Base-by-base conservation (phyloP, 345 rosid genomes). In the Aegle marmelos region DNA sequence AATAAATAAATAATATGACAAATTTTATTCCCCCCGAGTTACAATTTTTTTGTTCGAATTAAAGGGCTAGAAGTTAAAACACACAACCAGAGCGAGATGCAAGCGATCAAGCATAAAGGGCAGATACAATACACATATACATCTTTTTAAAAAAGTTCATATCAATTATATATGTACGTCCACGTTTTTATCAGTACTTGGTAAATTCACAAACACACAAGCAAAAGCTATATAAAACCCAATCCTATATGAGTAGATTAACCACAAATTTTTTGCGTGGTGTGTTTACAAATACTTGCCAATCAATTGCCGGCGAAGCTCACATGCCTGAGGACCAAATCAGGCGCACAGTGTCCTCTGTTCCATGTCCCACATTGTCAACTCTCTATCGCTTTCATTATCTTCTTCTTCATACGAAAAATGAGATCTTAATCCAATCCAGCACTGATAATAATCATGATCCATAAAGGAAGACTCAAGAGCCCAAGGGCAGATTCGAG, bases 361-460 rank as follows among this genome's bases (percentile, higher is more conserved):
- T n/a, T 39, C 30, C 53, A 17, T 21, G 48, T 22, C 58, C 62
- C 64, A 17, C 30, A 41, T 19, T 9, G 53, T 57, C 77, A 79
- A 50, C 71, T 79, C 63, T 8, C 70, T 62, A 21, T 41, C 16
- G 21, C 59, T 64, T 60, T 41, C 68, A 39, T 48, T 25, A 36
- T 66, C 62, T 48, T 57, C 56, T 48, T 75, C 84, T 79, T 80
- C 79, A 3, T 45, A 76, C 0, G 91, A 84, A 78, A 96, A 96
- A 83, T 93, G 99, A 75, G 99, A 92, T 81, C 85, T 85, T 73
- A 96, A 90, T 57, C 98, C 98, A 31, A 89, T 91, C 99, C 99
- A 96, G 80, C 99, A 96, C 76, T 87, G 94, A 85, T 96, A 96
- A 75, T 93, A 96, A 77, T 92, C 90, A 39, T 30, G 90, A 78